Evolutionary conservation across 225 moss, liverwort and hornwort genomes (phyloP), one percentile per base, ranked within the genome.

Genomic region (Bryoerythrophyllum caledonicum): DNA sequence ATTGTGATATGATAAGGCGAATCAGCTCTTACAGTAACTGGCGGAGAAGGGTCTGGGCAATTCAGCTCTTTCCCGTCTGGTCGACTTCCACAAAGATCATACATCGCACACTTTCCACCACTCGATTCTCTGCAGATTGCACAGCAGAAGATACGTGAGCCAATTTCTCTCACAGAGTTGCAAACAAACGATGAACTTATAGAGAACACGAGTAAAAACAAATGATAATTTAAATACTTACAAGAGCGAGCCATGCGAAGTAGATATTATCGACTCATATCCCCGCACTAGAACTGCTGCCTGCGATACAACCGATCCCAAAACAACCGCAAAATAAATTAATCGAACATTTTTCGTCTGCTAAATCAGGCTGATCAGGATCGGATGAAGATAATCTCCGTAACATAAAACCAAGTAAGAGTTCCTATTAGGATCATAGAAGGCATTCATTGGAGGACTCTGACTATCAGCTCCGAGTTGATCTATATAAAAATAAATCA

Each of bases 61-160:
- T 97, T 90, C 20, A 97, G 84, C 46, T 83, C 80, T 80, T 91
- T 92, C 51, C 92, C 92, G 76, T 97, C 94, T 61, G 73, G 20
- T 77, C 90, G 84, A 41, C 46, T 71, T 54, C 94, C 96, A 83
- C 96, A 97, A 63, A 97, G 79, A 68, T 86, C 94, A 78, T 94
- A 97, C 96, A 97, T 97, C 32, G 96, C 88, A 82, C 96, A 97
- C 59, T 77, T 76, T 72, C 83, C 86, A 89, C 91, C 73, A 62
- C 62, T 86, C 60, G 68, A 81, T 65, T 56, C 83, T 80, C 94
- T 90, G 87, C 57, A 78, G 25, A 71, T 55, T 66, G 60, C 34
- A 67, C 26, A 83, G 60, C 78, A 63, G 58, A 68, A 51, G 35
- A 66, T 80, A 49, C 82, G 60, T 34, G 30, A 79, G 73, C 48